Evolutionary conservation across 352 stramenopile genomes (phyloP).

Genomic region (Pythium folliculosum): DNA sequence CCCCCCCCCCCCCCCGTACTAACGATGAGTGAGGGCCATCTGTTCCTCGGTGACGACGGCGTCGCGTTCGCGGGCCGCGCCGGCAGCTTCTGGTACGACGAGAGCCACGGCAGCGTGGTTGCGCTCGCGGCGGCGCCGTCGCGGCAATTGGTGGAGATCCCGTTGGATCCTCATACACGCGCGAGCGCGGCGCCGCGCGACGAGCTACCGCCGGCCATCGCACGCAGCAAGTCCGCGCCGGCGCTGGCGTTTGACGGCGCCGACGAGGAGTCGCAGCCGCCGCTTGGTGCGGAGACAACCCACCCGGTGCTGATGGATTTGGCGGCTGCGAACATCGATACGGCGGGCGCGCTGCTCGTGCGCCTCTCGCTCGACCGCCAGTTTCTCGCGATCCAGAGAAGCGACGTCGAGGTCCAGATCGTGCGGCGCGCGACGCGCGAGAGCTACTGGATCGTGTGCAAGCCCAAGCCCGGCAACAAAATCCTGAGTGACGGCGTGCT

Average conservation of each 20-base stretch:
- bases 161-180: conserved; percentile 20
- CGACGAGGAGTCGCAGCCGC: not conserved
- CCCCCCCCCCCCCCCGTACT: too few relatives aligned
- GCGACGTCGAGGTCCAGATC: conserved; percentile 83
- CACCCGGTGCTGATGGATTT: conserved; percentile 50
- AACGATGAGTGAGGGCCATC: conserved; percentile 49
- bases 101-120: conserved; percentile 54
- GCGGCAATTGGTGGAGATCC: conserved; percentile 43
- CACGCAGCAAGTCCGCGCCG: conserved; percentile 21
- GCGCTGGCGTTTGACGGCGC: not conserved
- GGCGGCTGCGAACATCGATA: conserved; percentile 2
- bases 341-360: conserved; percentile 37
- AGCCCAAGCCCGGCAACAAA: conserved; percentile 59
- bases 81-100: conserved; percentile 54
- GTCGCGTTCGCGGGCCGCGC: conserved; percentile 42
- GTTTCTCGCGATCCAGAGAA: conserved; percentile 78
- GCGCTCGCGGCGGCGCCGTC: conserved; percentile 35
- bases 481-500: conserved; percentile 59
- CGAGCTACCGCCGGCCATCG: not conserved
- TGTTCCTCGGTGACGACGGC: conserved; percentile 58
- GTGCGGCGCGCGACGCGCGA: conserved; percentile 43
- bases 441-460: conserved; percentile 75
- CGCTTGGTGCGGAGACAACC: not conserved
- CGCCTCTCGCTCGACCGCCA: conserved; percentile 64
- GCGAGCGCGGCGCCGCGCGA: not conserved